These are phyloP conservation scores for Starmerella stigmatis DNA, from an alignment of 805 yeast species.

Conservation along the genomic window DNA sequence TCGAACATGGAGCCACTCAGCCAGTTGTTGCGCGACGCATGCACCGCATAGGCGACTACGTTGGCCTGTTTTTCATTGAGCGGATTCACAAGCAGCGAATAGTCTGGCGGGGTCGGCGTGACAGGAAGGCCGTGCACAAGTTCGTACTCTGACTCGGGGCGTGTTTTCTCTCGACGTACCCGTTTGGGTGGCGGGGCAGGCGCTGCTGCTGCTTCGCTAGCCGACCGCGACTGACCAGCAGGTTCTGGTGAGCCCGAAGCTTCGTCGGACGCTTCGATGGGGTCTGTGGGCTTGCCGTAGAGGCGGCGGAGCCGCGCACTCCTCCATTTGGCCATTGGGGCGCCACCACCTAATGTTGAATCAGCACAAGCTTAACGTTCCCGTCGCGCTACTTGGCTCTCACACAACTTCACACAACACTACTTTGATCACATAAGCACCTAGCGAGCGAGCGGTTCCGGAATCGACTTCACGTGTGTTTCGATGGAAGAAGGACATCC, in stretches of 20 bases:
- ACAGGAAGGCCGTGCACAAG: conserved; percentile 40
- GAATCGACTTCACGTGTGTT: too few relatives aligned
- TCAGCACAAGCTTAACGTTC: too few relatives aligned
- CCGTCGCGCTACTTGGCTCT: too few relatives aligned
- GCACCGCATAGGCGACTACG: conserved; percentile 43
- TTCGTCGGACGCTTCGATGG: conserved; percentile 10
- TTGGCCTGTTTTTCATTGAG: conserved; percentile 55
- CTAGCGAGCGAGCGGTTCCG: too few relatives aligned
- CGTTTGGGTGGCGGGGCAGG: conserved; percentile 24
- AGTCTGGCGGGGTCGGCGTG: conserved; percentile 53
- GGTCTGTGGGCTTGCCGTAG: conserved; percentile 21
- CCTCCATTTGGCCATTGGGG: conserved; percentile 15
- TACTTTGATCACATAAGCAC: too few relatives aligned
- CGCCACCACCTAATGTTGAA: not conserved
- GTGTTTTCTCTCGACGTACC: conserved; percentile 23
- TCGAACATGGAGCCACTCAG: conserved; percentile 57
- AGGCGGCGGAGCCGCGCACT: conserved; percentile 20
- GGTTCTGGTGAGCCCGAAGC: conserved; percentile 5
- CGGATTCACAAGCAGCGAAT: conserved; percentile 51
- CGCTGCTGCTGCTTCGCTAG: conserved; percentile 14
- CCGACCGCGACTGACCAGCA: not conserved
- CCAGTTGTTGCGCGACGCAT: conserved; percentile 64
- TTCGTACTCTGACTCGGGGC: conserved; percentile 26
- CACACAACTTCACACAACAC: too few relatives aligned
- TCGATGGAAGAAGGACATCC: too few relatives aligned